Conservation (phyloP, 805 yeast species). For the Schizosaccharomyces lindneri region DNA sequence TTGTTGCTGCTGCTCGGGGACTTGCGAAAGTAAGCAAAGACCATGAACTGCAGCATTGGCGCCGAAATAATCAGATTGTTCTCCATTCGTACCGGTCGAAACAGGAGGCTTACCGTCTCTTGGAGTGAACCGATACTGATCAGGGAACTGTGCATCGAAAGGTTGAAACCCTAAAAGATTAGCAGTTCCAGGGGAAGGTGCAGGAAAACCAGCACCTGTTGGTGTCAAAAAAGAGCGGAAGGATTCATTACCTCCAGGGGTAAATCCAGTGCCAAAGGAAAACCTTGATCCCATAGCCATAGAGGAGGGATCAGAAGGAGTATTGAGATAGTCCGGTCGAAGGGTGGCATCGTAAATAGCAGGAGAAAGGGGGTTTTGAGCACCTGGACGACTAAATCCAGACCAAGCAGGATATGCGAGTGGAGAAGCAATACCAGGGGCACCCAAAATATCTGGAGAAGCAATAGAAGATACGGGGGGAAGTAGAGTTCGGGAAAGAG, state of each 20-base stretch:
- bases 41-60: conserved; percentile 10
- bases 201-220: conserved; percentile 9
- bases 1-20: conserved; percentile 7
- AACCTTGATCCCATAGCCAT: conserved; percentile 2
- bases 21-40: conserved; percentile 13
- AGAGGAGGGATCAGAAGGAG: conserved; percentile 9
- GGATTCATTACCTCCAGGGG: conserved; percentile 16
- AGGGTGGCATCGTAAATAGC: conserved; percentile 9
- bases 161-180: conserved; percentile 16
- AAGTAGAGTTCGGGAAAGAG: not conserved
- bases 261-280: conserved; percentile 12
- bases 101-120: conserved; percentile 6
- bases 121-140: not conserved
- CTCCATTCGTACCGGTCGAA: not conserved
- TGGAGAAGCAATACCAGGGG: conserved; percentile 8
- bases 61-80: conserved; percentile 3
- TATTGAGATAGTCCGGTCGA: conserved; percentile 10
- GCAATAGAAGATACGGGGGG: not conserved
- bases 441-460: conserved; percentile 2
- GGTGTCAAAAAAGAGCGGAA: not conserved
- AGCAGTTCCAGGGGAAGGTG: conserved; percentile 17
- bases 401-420: conserved; percentile 3
- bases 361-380: conserved; percentile 16
- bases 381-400: conserved; percentile 6
- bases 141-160: not conserved